These are phyloP conservation scores for Hypericum androsaemum DNA, from an alignment of 345 rosid species.

Conservation along the genomic window DNA sequence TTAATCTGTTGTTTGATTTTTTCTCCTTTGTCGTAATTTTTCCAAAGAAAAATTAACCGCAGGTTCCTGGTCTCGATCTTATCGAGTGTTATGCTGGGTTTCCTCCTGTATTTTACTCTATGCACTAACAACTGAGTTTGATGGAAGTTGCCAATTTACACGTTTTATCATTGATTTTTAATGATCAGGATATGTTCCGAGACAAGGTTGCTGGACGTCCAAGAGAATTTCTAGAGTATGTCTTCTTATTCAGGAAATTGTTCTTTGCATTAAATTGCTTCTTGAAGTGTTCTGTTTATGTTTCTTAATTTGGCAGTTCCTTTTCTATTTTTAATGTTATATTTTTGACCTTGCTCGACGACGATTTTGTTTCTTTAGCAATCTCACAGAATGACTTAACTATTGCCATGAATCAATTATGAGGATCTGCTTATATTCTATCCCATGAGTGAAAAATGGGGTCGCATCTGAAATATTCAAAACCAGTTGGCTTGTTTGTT, in stretches of 20 bases:
- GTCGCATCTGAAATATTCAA: no score
- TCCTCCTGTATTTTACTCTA: no score
- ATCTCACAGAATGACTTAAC: no score
- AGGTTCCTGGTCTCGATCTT: no score
- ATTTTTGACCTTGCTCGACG: conserved; percentile 1
- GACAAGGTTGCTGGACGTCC: conserved; percentile 40
- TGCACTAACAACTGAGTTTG: background rate
- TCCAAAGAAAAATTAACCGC: no score
- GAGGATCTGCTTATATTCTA: no score
- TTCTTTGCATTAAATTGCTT: background rate
- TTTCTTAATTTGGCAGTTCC: background rate
- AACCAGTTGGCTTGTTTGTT: no score
- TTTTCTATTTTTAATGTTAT: background rate
- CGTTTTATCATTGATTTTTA: conserved; percentile 9
- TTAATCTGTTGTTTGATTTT: no score
- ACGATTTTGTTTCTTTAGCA: background rate
- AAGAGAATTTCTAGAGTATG: conserved; percentile 50
- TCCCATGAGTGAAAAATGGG: no score
- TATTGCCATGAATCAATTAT: no score
- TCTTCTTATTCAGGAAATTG: conserved; percentile 3
- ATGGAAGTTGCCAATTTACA: conserved; percentile 1
- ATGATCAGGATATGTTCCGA: conserved; percentile 57
- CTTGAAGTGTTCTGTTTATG: background rate
- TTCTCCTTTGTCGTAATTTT: no score
- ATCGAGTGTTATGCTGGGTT: no score